These are phyloP conservation scores for Pythium plurisporium DNA, from an alignment of 352 stramenopile species.

Conservation along the genomic window DNA sequence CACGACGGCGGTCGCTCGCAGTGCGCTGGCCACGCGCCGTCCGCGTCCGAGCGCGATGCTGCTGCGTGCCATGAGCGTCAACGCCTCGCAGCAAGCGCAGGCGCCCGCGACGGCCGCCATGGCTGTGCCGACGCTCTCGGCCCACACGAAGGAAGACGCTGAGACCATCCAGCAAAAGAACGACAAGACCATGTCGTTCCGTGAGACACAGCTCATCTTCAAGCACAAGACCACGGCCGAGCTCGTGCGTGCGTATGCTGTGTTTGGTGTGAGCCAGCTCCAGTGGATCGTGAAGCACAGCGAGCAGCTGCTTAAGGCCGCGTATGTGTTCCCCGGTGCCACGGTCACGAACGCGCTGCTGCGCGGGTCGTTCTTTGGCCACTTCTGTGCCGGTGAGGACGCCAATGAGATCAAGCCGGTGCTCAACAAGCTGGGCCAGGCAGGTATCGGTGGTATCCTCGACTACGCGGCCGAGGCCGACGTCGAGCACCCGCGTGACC, in stretches of 20 bases:
- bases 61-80: constrained; percentile 24
- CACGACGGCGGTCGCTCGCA: constrained; percentile 3
- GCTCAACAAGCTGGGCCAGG: constrained; percentile 65
- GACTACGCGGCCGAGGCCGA: constrained; percentile 97
- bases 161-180: no score
- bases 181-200: constrained; percentile 41
- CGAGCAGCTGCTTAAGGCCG: constrained; percentile 73
- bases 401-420: constrained; percentile 81
- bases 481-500: constrained; percentile 70
- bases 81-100: constrained; percentile 15
- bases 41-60: constrained; percentile 2
- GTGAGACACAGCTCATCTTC: constrained; percentile 81
- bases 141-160: neutral
- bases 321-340: constrained; percentile 79
- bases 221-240: constrained; percentile 77
- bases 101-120: constrained; percentile 20
- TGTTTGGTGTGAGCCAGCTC: constrained; percentile 88
- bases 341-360: constrained; percentile 88
- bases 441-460: constrained; percentile 93
- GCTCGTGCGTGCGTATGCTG: constrained; percentile 80
- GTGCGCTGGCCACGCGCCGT: constrained; percentile 13
- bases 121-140: neutral
- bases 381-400: constrained; percentile 96
- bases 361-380: constrained; percentile 93
- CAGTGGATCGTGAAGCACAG: constrained; percentile 86